Evolutionary conservation across 208 protist species (phyloP), one percentile per base, ranked within the genome.

Genomic region (Acanthamoeba lenticulata): DNA sequence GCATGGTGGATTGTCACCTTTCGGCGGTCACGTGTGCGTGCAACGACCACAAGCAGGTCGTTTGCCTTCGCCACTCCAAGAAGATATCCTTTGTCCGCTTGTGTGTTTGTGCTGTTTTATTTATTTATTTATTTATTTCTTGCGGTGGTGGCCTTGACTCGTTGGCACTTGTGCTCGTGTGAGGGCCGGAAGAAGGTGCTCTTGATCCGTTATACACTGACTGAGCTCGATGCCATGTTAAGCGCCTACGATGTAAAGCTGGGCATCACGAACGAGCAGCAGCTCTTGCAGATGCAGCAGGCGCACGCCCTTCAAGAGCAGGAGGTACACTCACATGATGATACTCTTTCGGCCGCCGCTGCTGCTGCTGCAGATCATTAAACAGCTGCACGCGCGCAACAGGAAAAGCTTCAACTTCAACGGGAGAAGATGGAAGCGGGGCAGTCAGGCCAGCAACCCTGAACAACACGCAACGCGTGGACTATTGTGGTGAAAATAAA

Each of bases 31-130:
- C 67, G 62, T 93, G 89, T 19, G 44, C 89, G 21, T 93, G 89
- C 89, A 93, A 93, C 38, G 89, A 52, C 42, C 32, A 36, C 65
- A 72, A 79, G 60, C 89, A 81, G 40, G 27, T 93, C 27, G 67
- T 81, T 40, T 93, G 89, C 65, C 89, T 93, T 29, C 60, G 65
- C 44, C 89, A 93, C n/a, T 93, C 89, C 55, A 72, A 79, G 65
- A 72, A 93, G 65, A 72, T 91, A 91, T 72, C 57, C 85, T 91
- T 72, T 91, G 11, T 11, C 9, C 36, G 7, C 21, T 79, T n/a
- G 15, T 77, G 9, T 77, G 36, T n/a, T n/a, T n/a, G n/a, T n/a
- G n/a, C n/a, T n/a, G n/a, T n/a, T n/a, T n/a, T n/a, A n/a, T n/a
- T n/a, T n/a, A 65, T 65, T 65, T 65, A n/a, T 17, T n/a, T 17